These are phyloP conservation scores for Yamadazyma scolyti DNA, from an alignment of 805 yeast species.

Conservation along the genomic window DNA sequence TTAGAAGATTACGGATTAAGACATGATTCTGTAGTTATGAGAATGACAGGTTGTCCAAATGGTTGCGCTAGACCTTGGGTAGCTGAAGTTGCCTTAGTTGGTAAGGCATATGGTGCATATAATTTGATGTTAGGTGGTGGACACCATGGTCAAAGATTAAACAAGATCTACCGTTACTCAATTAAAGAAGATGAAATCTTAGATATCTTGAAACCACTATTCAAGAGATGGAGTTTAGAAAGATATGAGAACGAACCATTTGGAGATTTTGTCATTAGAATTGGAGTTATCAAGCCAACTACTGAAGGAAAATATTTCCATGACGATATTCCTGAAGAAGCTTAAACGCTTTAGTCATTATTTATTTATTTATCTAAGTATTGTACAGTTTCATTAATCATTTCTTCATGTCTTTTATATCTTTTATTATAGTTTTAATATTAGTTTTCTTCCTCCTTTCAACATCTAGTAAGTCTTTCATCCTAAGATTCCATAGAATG, in stretches of 20 bases:
- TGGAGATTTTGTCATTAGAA: constrained; percentile 88
- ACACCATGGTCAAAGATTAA: constrained; percentile 86
- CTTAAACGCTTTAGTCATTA: constrained; percentile 22
- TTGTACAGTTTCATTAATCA: background rate
- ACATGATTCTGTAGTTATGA: constrained; percentile 91
- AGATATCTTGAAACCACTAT: constrained; percentile 72
- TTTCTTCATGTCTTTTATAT: constrained; percentile 11
- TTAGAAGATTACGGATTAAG: constrained; percentile 90
- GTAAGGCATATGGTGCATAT: constrained; percentile 91
- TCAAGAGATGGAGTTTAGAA: constrained; percentile 92
- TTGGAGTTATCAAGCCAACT: constrained; percentile 85
- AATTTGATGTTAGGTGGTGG: constrained; percentile 96
- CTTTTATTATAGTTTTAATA: constrained; percentile 25
- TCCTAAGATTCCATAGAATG: constrained; percentile 46
- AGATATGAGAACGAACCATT: constrained; percentile 90
- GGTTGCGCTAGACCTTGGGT: constrained; percentile 99
- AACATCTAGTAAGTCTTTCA: constrained; percentile 40
- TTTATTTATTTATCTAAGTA: background rate
- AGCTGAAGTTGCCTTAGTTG: constrained; percentile 93
- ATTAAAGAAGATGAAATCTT: constrained; percentile 88
- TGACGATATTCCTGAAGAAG: constrained; percentile 85
- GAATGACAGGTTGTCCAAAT: constrained; percentile 99
- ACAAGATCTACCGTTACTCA: constrained; percentile 83
- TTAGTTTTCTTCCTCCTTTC: constrained; percentile 40
- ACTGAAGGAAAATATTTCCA: constrained; percentile 91